Evolutionary conservation across 495 filamentous ascomycete genomes (phyloP), one percentile per base, ranked within the genome.

Genomic region (Jackrogersella minutella): DNA sequence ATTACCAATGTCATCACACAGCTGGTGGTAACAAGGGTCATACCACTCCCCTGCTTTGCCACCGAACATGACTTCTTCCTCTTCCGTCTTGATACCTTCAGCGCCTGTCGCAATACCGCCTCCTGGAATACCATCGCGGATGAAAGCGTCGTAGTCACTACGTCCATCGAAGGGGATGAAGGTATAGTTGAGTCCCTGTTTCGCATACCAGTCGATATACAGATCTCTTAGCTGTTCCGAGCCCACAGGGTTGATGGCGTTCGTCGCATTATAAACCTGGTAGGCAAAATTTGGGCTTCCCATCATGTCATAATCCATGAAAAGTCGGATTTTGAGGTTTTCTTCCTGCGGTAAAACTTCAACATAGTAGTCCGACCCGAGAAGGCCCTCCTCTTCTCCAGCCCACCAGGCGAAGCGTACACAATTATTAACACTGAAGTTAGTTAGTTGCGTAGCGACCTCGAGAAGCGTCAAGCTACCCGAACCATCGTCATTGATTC

Each of bases 301-400:
- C 64, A 87, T 74, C 84, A 87, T 87, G 64, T 87, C 84, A 65
- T 85, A 86, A 68, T 87, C 84, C 79, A 87, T 85, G 63, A 84
- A 85, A 24, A 86, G 74, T 2, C 82, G 79, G 56, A 86, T 86
- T 73, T 84, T 84, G 55, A 72, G 28, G 70, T 83, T 84, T 66
- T 86, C 84, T 9, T 80, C 78, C 6, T 73, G 56, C 0, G 81
- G 73, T 14, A 86, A 75, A 36, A 73, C 73, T 19, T 74, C 72
- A 40, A 85, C 83, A 58, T 85, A 86, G 73, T 82, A 84, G 65
- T 84, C 81, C 1, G 81, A 83, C 1, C 84, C 85, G 0, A 87
- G 76, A n/a, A 85, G 78, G 1, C 84, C 84, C 67, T 85, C 83
- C 68, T 87, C 85, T 60, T 86, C 84, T 33, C 79, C 84, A 4